phyloP scores from a whole-genome alignment of 352 stramenopile genomes.

The Pythium inflatum region DNA sequence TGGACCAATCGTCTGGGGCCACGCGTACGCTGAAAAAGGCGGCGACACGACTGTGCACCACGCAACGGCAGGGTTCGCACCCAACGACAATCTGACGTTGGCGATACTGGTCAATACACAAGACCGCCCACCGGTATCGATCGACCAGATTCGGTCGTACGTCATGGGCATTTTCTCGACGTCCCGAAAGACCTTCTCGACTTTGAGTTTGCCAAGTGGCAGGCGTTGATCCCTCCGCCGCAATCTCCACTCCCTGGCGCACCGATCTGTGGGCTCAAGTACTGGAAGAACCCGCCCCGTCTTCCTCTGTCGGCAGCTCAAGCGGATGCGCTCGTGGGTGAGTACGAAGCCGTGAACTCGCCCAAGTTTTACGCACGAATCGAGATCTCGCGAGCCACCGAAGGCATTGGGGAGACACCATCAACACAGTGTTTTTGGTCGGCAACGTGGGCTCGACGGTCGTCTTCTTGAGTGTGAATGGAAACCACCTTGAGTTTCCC shows the following conservation, averaged over 20 bases:
- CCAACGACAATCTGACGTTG: constrained; percentile 51
- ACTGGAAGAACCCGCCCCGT: constrained; percentile 48
- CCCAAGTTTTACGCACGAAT: constrained; percentile 44
- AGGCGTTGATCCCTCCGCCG: constrained; percentile 37
- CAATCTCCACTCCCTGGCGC: constrained; percentile 38
- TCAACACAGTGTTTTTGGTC: not conserved
- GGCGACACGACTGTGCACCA: constrained; percentile 60
- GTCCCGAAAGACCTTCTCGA: constrained; percentile 61
- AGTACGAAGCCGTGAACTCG: constrained; percentile 46
- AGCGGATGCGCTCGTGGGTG: constrained; percentile 42
- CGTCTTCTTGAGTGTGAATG: no score
- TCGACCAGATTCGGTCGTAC: constrained; percentile 71
- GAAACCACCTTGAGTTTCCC: no score
- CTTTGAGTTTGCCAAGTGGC: constrained; percentile 43
- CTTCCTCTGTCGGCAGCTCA: constrained; percentile 34
- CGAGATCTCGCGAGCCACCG: constrained; percentile 24
- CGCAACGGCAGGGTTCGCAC: constrained; percentile 58
- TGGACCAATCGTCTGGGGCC: constrained; percentile 56
- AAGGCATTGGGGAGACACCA: no score
- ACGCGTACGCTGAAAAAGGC: constrained; percentile 73
- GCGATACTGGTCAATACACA: constrained; percentile 69
- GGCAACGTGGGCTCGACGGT: not conserved
- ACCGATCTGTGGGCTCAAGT: constrained; percentile 43
- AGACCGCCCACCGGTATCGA: constrained; percentile 37
- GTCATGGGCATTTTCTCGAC: constrained; percentile 65